These are phyloP conservation scores for Hibiscus tridactylites DNA, from an alignment of 345 rosid species.

Conservation along the genomic window DNA sequence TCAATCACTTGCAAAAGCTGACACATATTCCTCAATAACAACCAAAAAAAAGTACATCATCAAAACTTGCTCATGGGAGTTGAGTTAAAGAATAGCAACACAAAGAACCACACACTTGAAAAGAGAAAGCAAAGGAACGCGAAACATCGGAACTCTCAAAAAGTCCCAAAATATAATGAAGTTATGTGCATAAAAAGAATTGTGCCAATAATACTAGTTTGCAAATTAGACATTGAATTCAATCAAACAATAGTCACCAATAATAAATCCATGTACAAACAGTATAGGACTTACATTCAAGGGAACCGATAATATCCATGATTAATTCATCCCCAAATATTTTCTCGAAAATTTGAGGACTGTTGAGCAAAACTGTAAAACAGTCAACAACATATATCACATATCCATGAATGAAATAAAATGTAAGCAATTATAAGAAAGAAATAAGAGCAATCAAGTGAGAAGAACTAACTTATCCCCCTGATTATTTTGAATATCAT, in stretches of 20 bases:
- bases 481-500: conserved; percentile 72
- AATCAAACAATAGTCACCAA: background rate
- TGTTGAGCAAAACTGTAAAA: conserved; percentile 71
- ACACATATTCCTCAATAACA: background rate
- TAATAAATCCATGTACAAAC: background rate
- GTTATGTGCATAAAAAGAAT: background rate
- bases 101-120: background rate
- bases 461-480: conserved; percentile 61
- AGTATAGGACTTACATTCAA: conserved; percentile 62
- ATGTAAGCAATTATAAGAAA: background rate
- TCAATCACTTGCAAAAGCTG: background rate
- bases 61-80: too few relatives aligned
- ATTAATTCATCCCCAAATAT: conserved; percentile 76
- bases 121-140: background rate
- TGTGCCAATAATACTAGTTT: background rate
- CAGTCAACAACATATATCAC: conserved; percentile 15
- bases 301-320: conserved; percentile 81
- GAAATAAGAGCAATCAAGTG: conserved; percentile 8
- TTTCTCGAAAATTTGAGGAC: conserved; percentile 67
- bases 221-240: background rate
- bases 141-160: background rate
- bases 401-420: conserved; percentile 10
- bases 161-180: background rate
- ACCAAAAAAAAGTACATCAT: too few relatives aligned
- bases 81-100: background rate